These are phyloP conservation scores for Cephalotrichum gorgonifer DNA, from an alignment of 2,329 filamentous ascomycete species.

Conservation along the genomic window DNA sequence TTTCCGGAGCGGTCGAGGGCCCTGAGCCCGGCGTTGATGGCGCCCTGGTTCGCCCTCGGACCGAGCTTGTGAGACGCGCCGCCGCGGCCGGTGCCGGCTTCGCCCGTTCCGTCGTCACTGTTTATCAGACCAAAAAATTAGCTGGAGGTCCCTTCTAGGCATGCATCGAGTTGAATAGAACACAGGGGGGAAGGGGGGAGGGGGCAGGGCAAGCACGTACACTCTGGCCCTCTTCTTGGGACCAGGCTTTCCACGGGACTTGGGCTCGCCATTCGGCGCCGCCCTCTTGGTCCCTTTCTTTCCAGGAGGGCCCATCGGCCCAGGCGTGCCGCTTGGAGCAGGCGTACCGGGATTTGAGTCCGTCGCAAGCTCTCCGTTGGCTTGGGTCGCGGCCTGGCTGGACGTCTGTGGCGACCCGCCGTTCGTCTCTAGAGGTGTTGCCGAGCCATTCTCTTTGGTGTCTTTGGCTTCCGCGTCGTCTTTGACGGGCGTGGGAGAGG, in stretches of 20 bases:
- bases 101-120: conserved; percentile 54
- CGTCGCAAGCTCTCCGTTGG: conserved; percentile 44
- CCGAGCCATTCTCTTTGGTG: conserved; percentile 16
- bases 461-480: conserved; percentile 21
- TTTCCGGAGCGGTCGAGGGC: conserved; percentile 87
- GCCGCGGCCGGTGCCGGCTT: conserved; percentile 41
- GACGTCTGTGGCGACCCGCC: conserved; percentile 33
- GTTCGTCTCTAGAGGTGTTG: conserved; percentile 14
- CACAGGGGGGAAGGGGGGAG: conserved; percentile 4
- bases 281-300: conserved; percentile 68
- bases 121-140: conserved; percentile 18
- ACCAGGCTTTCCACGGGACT: conserved; percentile 75
- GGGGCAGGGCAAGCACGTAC: conserved; percentile 46
- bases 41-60: conserved; percentile 91
- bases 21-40: conserved; percentile 92
- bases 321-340: conserved; percentile 43
- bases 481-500: conserved; percentile 30
- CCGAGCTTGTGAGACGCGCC: conserved; percentile 70
- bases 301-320: conserved; percentile 57
- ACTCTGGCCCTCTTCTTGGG: conserved; percentile 93
- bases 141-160: conserved; percentile 6
- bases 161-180: too few relatives aligned
- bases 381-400: conserved; percentile 26
- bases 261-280: conserved; percentile 54
- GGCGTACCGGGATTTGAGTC: conserved; percentile 53